Conservation (phyloP, 2,329 filamentous ascomycete species). For the Talaromyces amestolkiae region DNA sequence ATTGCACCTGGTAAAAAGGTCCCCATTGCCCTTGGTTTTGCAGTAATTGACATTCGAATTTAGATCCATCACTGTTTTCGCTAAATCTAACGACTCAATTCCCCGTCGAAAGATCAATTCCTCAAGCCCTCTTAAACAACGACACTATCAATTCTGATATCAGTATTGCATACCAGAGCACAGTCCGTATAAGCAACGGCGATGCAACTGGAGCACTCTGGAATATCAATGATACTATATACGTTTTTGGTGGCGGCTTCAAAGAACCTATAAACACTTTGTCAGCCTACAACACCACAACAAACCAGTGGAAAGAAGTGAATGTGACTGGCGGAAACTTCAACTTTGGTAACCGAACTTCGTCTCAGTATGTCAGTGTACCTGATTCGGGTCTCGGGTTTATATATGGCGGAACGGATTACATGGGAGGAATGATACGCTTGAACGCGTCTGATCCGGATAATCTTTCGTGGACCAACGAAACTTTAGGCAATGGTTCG, state of each 20-base stretch:
- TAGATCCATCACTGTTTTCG: conserved; percentile 15
- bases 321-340: conserved; percentile 16
- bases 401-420: conserved; percentile 16
- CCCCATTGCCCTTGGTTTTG: background rate
- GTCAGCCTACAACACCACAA: conserved; percentile 15
- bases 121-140: conserved; percentile 14
- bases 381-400: conserved; percentile 17
- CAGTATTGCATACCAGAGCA: conserved; percentile 8
- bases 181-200: conserved; percentile 11
- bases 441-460: conserved; percentile 18
- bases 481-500: conserved; percentile 16
- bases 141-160: conserved; percentile 8
- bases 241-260: conserved; percentile 20
- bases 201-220: conserved; percentile 18
- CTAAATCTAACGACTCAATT: conserved; percentile 16
- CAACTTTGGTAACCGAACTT: conserved; percentile 18
- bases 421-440: conserved; percentile 20
- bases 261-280: conserved; percentile 15
- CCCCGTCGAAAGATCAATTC: conserved; percentile 16
- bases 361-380: conserved; percentile 18
- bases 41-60: background rate
- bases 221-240: conserved; percentile 17
- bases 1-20: conserved; percentile 13
- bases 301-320: conserved; percentile 19
- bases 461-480: conserved; percentile 19